Evolutionary conservation across 2,329 filamentous ascomycete species (phyloP), one percentile per base, ranked within the genome.

Genomic region (Diaporthe sp.): DNA sequence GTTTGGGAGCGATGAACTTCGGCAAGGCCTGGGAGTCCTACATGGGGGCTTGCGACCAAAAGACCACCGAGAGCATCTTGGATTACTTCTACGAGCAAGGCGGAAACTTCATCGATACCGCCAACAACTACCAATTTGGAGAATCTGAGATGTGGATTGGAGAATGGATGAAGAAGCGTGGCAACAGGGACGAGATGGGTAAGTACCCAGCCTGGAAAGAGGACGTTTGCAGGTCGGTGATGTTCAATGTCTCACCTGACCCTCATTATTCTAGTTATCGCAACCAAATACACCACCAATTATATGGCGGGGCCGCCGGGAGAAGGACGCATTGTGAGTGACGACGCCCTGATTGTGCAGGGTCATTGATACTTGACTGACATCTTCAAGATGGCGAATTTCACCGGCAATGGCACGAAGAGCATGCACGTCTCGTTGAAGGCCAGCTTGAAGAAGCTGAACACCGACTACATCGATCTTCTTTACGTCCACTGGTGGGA

Each of bases 21-120:
- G 89, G 89, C n/a, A 82, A 87, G 17, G 83, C 85, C n/a, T 76
- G 75, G 89, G 85, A 85, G 77, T 81, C 82, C 0, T 86, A 85
- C 69, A 89, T 95, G 88, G 93, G 93, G 42, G 87, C 87, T 50
- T 94, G 92, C 82, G 87, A 89, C 80, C 90, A 94, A 80, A 85
- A 89, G 67, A 87, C 87, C 1, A 86, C 89, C 2, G 92, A 93
- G 77, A 84, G 86, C 28, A 90, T 95, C 35, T 86, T 95, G 12
- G 92, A 95, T 79, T 90, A 88, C 80, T 94, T 90, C 83, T 90
- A 88, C 75, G 87, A 88, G 8, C 87, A 91, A 30, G 92, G 70
- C 78, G 93, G 93, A 33, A 95, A 95, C 83, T 94, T 95, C 82
- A 92, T 95, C 79, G 93, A 95, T 81, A 94, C 92, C 0, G 80